Evolutionary conservation across 2,329 filamentous ascomycete species (phyloP).

Genomic region (Fusarium cyanostomum): DNA sequence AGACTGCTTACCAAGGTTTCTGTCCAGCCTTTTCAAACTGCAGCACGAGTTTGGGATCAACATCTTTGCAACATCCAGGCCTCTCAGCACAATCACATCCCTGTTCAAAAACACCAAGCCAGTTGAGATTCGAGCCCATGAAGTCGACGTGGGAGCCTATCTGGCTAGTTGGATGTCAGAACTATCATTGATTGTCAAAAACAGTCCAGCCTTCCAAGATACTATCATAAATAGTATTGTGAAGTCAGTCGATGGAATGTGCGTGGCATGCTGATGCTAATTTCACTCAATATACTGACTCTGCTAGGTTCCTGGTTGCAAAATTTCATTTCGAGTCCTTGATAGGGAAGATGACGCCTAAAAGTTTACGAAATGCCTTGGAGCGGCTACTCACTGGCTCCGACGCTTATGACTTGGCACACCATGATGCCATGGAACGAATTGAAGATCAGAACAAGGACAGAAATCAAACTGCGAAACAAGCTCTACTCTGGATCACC

Average conservation of each 20-base stretch:
- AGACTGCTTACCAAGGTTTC: neutral
- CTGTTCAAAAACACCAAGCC: neutral
- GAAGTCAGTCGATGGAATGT: constrained; percentile 29
- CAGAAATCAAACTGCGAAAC: constrained; percentile 47
- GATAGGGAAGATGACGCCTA: neutral
- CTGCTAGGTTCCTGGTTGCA: constrained; percentile 23
- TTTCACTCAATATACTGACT: neutral
- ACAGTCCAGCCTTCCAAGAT: neutral
- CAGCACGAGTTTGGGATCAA: constrained; percentile 3
- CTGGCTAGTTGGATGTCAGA: neutral
- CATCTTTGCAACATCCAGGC: constrained; percentile 38
- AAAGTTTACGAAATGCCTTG: constrained; percentile 45
- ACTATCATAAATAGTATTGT: constrained; percentile 16
- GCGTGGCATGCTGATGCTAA: neutral
- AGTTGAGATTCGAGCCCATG: constrained; percentile 26
- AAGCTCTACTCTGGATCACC: constrained; percentile 52
- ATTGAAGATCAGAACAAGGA: constrained; percentile 50
- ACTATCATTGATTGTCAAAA: neutral
- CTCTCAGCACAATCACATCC: constrained; percentile 12
- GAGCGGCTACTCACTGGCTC: constrained; percentile 34
- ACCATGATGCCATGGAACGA: constrained; percentile 52
- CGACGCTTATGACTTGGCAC: constrained; percentile 48
- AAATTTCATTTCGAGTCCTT: constrained; percentile 16
- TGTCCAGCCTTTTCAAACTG: constrained; percentile 2
- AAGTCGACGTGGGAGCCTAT: constrained; percentile 25